Base-by-base conservation (phyloP, 2,329 filamentous ascomycete genomes). In the Microcyclospora pomicola region DNA sequence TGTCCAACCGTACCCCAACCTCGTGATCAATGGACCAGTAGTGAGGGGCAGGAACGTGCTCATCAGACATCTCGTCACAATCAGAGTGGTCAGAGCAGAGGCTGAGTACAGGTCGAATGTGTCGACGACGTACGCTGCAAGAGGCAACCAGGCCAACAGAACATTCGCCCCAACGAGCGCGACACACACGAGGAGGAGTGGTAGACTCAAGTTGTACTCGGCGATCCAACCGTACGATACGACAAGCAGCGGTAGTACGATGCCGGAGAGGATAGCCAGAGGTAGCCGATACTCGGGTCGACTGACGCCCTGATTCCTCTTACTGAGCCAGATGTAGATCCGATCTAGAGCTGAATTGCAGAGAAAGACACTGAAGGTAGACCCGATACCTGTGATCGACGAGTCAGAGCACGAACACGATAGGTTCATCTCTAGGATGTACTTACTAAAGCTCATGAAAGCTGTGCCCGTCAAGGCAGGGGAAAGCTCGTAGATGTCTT, bases 201-300 rank as follows among this genome's bases (percentile, higher is more conserved):
- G 69, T 65, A 72, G 73, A 45, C 73, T 69, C 1, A 60, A 47
- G 27, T 59, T 55, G 2, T 56, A 57, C 38, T 73, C 60, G 0
- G 69, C 69, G 1, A 62, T 62, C 72, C 72, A 76, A 30, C 72
- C 73, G 45, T 76, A 77, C 50, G 69, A 65, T 44, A 74, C 71
- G 1, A 77, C 53, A 0, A 71, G 69, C 0, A 63, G 45, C 0
- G 73, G 71, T 0, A 71, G 61, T 2, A 77, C 41, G 0, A 76
- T 32, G 0, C 67, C 67, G 0, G 68, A 70, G 0, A 69, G 58
- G 9, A 73, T 50, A 55, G 75, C 69, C 2, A 78, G 59, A 0
- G 75, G 75, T 0, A 78, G 61, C n/a, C 77, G 72, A 48, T 71
- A 75, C 46, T 82, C 78, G 0, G 78, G 77, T 13, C 53, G 56